A percentile compares a stretch with the other conserved stretches of the same genome.
Evolutionary conservation across 2,329 filamentous ascomycete species (phyloP).

Genomic region (Scytalidium lignicola): DNA sequence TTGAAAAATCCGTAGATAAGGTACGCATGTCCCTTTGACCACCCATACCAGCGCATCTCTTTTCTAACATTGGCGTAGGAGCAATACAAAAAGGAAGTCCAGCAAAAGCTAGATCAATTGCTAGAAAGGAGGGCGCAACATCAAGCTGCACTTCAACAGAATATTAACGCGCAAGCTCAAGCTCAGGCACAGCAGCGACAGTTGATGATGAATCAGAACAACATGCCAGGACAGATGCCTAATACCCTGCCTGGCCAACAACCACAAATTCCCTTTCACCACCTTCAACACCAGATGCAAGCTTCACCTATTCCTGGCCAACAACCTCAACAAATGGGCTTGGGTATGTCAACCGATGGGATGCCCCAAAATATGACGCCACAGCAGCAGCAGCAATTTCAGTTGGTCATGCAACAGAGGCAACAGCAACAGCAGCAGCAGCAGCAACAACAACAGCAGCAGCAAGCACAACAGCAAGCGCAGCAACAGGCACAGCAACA

Average conservation of each 20-base stretch:
- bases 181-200: slow-evolving; percentile 40
- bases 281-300: slow-evolving; percentile 56
- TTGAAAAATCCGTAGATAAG: slow-evolving; percentile 22
- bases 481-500: slow-evolving; percentile 5
- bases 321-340: slow-evolving; percentile 21
- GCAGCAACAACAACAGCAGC: slow-evolving; percentile 13
- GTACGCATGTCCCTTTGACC: slow-evolving; percentile 11
- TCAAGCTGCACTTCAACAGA: slow-evolving; percentile 35
- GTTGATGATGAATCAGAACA: slow-evolving; percentile 48
- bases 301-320: slow-evolving; percentile 47
- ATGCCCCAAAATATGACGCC: slow-evolving; percentile 23
- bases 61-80: slow-evolving; percentile 10
- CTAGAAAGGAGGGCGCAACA: slow-evolving; percentile 21
- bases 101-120: slow-evolving; percentile 23
- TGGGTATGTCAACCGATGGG: slow-evolving; percentile 28
- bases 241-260: slow-evolving; percentile 42
- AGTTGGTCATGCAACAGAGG: slow-evolving; percentile 42
- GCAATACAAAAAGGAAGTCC: slow-evolving; percentile 20
- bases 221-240: slow-evolving; percentile 46
- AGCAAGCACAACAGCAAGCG: slow-evolving; percentile 10
- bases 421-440: slow-evolving; percentile 16
- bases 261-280: slow-evolving; percentile 51
- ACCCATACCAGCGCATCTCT: background rate
- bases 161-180: slow-evolving; percentile 31
- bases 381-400: slow-evolving; percentile 25